These are phyloP conservation scores for Tuber brumale DNA, from an alignment of 495 filamentous ascomycete species.

Conservation along the genomic window DNA sequence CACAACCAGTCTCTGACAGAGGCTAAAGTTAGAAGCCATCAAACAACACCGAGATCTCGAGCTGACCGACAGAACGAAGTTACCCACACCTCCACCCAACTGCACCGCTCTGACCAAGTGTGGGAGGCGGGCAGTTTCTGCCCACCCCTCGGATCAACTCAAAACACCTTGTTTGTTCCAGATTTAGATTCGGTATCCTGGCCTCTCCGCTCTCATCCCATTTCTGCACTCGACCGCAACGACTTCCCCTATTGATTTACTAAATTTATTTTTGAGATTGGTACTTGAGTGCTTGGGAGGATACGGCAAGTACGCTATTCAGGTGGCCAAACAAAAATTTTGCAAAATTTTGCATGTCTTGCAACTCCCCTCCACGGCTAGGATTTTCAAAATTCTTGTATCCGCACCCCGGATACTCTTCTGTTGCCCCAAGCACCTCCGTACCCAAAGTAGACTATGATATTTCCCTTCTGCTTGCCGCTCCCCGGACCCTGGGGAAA, in stretches of 20 bases:
- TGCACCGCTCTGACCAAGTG: conserved; percentile 33
- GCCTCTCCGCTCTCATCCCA: conserved; percentile 9
- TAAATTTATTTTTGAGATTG: neutral
- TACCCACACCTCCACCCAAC: neutral
- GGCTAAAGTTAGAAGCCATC: neutral
- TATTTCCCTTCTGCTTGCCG: conserved; percentile 22
- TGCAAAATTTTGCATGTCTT: too few relatives aligned
- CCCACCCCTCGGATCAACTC: conserved; percentile 26
- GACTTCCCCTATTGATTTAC: conserved; percentile 30
- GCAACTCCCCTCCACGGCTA: too few relatives aligned
- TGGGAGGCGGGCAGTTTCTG: conserved; percentile 19
- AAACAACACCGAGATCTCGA: neutral
- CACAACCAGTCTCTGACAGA: neutral
- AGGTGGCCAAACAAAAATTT: too few relatives aligned
- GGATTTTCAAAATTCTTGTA: too few relatives aligned
- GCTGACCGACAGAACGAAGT: neutral
- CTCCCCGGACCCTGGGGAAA: conserved; percentile 20
- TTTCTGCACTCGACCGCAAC: conserved; percentile 17
- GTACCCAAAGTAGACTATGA: neutral
- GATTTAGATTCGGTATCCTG: conserved; percentile 26
- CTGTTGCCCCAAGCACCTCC: neutral
- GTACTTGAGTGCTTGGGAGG: too few relatives aligned
- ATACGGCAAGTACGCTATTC: too few relatives aligned
- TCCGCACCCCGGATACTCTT: too few relatives aligned
- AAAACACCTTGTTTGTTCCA: conserved; percentile 24